Base-by-base conservation (phyloP, 768 basidiomycete species). In the Leccinum uliginosum region DNA sequence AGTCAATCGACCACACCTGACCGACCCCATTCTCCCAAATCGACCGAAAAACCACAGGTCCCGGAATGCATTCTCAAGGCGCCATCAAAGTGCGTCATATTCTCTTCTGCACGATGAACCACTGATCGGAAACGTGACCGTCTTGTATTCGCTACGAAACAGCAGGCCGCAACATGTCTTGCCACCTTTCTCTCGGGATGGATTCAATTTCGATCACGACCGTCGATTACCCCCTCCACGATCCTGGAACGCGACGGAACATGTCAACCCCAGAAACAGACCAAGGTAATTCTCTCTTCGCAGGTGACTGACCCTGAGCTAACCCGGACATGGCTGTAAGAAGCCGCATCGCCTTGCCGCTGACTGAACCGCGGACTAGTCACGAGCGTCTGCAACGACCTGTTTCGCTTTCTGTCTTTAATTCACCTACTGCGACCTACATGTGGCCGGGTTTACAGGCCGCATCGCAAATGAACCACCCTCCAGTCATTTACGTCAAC, bases 371-470 rank as follows among this genome's bases (percentile, higher is more conserved):
- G 26, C 61, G 59, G 59, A 51, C 54, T 54, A 55, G 62, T 59
- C 59, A 65, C 46, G 68, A 71, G 40, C 58, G 56, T 60, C 59
- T 53, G 24, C 71, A 70, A 57, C 72, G 65, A 65, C 72, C 71
- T 35, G 67, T 73, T 50, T 70, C 72, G 49, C 67, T 78, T 53
- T 74, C 75, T 23, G 71, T 77, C 51, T 77, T 77, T 66, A 73
- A 75, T 63, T 72, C 75, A 47, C 71, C 75, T 48, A 77, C 73
- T 54, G 74, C 79, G 58, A 75, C 77, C 47, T 81, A 73, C 65
- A 70, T 73, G 64, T 81, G 79, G 79, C 77, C 77, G n/a, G 71
- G 65, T 55, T 73, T 80, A 58, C 69, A 73, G 61, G 70, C 76
- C 59, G 75, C 76, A 24, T 80, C 76, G 34, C 71, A 76, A 64